phyloP scores from a whole-genome alignment of 192 early-diverging fungal genomes.

The Oehlia diaphana region DNA sequence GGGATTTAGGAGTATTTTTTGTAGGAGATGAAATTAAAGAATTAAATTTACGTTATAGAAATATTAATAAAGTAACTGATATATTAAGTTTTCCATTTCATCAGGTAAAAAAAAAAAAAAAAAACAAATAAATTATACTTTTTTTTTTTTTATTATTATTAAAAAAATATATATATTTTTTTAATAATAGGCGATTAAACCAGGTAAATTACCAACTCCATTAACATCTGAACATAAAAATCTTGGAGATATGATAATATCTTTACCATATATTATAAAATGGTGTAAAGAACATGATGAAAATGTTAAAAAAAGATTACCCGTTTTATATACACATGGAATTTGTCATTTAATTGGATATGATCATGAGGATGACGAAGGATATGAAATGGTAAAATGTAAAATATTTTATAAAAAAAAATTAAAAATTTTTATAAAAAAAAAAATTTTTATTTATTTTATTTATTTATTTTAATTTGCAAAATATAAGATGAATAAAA shows the following conservation, averaged over 20 bases:
- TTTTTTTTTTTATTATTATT: too few species aligned
- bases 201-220: slow-evolving; percentile 41
- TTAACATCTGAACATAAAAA: slow-evolving; percentile 50
- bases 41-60: slow-evolving; percentile 55
- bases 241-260: slow-evolving; percentile 65
- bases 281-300: slow-evolving; percentile 53
- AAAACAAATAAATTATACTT: too few species aligned
- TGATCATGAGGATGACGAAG: slow-evolving; percentile 56
- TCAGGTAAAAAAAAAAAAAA: slow-evolving; percentile 21
- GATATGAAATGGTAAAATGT: slow-evolving; percentile 39
- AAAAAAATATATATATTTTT: too few species aligned
- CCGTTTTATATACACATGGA: slow-evolving; percentile 60
- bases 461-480: background rate
- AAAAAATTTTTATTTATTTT: too few species aligned
- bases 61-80: slow-evolving; percentile 56
- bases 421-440: too few species aligned
- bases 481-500: slow-evolving; percentile 10
- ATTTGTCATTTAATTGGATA: slow-evolving; percentile 70
- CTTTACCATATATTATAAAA: slow-evolving; percentile 51
- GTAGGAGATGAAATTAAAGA: slow-evolving; percentile 48
- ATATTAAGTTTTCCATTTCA: slow-evolving; percentile 70
- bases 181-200: slow-evolving; percentile 33
- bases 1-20: slow-evolving; percentile 65
- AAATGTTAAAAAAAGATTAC: slow-evolving; percentile 47
- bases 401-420: too few species aligned